These are phyloP conservation scores for Setomelanomma holmii DNA, from an alignment of 2,329 filamentous ascomycete genomes.

Conservation along the genomic window DNA sequence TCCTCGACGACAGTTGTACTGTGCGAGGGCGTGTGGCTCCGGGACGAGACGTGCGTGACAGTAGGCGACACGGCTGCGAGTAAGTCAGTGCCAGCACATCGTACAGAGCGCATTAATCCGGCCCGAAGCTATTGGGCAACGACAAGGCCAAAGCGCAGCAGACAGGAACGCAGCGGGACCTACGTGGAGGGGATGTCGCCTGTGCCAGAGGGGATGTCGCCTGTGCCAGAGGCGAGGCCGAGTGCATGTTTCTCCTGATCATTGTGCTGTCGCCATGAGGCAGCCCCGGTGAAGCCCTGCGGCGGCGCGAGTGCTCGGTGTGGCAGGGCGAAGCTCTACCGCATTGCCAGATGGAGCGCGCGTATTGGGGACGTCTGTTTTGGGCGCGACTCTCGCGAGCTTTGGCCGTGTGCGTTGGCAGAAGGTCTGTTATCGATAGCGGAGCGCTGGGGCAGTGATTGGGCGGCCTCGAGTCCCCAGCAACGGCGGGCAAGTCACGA, in stretches of 20 bases:
- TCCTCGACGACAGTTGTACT: constrained; percentile 58
- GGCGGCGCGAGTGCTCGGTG: constrained; percentile 8
- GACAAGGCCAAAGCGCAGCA: constrained; percentile 4
- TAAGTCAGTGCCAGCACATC: constrained; percentile 49
- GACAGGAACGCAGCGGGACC: constrained; percentile 46
- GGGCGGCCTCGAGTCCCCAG: constrained; percentile 16
- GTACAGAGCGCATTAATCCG: constrained; percentile 47
- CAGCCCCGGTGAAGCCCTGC: constrained; percentile 17
- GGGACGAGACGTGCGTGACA: constrained; percentile 59
- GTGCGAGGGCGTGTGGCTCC: constrained; percentile 62
- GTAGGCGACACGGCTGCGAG: constrained; percentile 60
- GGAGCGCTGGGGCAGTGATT: constrained; percentile 18
- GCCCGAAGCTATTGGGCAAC: constrained; percentile 35
- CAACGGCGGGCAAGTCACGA: constrained; percentile 11
- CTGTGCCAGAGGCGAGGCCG: constrained; percentile 66
- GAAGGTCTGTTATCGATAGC: constrained; percentile 21
- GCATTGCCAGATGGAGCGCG: constrained; percentile 26
- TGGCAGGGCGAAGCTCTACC: constrained; percentile 16
- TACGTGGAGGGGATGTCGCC: constrained; percentile 61
- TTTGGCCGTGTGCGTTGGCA: constrained; percentile 29
- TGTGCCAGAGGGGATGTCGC: constrained; percentile 66
- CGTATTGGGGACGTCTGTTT: constrained; percentile 25
- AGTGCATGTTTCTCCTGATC: constrained; percentile 45
- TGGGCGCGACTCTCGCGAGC: constrained; percentile 19
- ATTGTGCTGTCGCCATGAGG: constrained; percentile 39